Evolutionary conservation across 2,329 filamentous ascomycete species (phyloP), one percentile per base, ranked within the genome.

Genomic region (Fusarium xylarioides): DNA sequence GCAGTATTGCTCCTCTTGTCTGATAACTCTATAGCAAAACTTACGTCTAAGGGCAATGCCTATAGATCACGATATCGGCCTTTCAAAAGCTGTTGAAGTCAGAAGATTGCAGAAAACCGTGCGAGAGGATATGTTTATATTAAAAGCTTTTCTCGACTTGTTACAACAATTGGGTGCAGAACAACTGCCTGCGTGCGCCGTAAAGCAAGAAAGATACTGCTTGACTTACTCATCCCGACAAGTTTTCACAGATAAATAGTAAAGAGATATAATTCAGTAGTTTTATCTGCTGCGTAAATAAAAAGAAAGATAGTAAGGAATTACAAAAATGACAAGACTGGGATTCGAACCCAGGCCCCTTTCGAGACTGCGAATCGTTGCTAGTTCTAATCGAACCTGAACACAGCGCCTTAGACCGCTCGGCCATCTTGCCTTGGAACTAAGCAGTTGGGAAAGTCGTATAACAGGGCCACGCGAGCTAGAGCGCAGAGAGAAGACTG

Each of bases 341-440:
- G 63, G 71, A 74, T 74, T 74, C 71, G 71, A 74, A 74, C 71
- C 63, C 71, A 71, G 59, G 71, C 71, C 71, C 71, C 68, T 74
- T 74, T 68, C 71, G 68, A 74, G 71, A 74, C 71, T 74, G 72
- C 72, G 72, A 74, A 63, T 74, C 68, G 71, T 74, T 42, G n/a
- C 56, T 65, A 65, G 69, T 72, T 62, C 56, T 7, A 26, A 68
- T 69, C 37, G 62, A 74, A 74, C 72, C 72, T 74, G 72, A 74
- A 74, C 72, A 74, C 72, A 74, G 72, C 67, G 55, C 70, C 68
- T 75, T 69, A 74, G 73, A 74, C 71, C 67, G 67, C 67, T 70
- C 67, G 67, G 67, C 67, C 67, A 70, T 70, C 67, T 70, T 70
- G 53, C 67, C 67, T 59, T 70, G 5, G 7, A 7, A 1, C 2